phyloP scores from a whole-genome alignment of 2,329 filamentous ascomycete genomes.

The Phyllosticta citribraziliensis region DNA sequence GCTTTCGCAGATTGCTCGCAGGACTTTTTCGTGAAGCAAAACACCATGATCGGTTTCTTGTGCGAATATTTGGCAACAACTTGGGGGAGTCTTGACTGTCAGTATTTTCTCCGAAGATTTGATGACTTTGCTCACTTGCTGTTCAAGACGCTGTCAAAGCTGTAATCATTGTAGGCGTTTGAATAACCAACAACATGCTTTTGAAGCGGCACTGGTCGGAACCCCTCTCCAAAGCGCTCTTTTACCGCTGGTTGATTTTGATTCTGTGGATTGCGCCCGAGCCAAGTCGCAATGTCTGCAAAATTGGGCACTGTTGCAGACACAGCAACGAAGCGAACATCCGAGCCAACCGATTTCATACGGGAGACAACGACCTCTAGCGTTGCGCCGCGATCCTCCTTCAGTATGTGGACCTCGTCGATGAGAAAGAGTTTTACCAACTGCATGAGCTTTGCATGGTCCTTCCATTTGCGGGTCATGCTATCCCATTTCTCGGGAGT shows the following conservation, averaged over 20 bases:
- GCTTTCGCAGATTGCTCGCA: conserved; percentile 57
- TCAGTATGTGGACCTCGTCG: conserved; percentile 80
- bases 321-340: conserved; percentile 69
- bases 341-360: conserved; percentile 70
- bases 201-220: conserved; percentile 65
- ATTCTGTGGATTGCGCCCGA: conserved; percentile 55
- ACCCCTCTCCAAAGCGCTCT: conserved; percentile 68
- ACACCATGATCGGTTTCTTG: conserved; percentile 70
- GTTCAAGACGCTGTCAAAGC: conserved; percentile 62
- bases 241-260: conserved; percentile 53
- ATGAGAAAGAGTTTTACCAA: conserved; percentile 73
- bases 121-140: conserved; percentile 34
- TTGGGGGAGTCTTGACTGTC: conserved; percentile 47
- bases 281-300: conserved; percentile 68
- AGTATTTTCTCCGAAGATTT: neutral
- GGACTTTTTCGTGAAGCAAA: conserved; percentile 68
- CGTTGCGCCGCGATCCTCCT: conserved; percentile 67
- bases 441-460: conserved; percentile 64
- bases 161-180: conserved; percentile 56
- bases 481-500: conserved; percentile 92
- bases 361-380: conserved; percentile 76
- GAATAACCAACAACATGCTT: conserved; percentile 69
- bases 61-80: conserved; percentile 58
- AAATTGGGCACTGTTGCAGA: conserved; percentile 81
- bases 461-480: conserved; percentile 77